Evolutionary conservation across 73 alveolate species (phyloP).

Genomic region (Uronychia setigera): DNA sequence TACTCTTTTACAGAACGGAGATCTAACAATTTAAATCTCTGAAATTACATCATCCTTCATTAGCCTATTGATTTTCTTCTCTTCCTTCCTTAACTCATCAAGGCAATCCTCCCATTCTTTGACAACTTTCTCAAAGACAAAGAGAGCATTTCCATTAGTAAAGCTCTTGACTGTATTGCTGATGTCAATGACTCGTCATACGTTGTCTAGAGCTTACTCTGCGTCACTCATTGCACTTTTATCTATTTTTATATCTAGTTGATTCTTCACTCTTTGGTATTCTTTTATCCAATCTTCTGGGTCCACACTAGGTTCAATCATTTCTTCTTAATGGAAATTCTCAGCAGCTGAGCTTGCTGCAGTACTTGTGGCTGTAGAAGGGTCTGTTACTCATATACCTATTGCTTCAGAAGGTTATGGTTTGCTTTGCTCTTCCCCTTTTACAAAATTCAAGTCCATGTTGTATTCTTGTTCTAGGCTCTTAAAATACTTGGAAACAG

Average conservation of each 20-base stretch:
- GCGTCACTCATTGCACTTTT: not conserved
- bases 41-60: not conserved
- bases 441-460: not conserved
- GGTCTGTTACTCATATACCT: not conserved
- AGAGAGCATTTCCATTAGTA: not conserved
- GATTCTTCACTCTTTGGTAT: constrained; percentile 16
- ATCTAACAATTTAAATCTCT: not conserved
- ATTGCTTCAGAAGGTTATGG: not conserved
- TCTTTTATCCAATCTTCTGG: constrained; percentile 48
- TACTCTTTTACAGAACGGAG: not conserved
- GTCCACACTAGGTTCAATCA: constrained; percentile 21
- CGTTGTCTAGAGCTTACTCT: not conserved
- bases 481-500: not conserved
- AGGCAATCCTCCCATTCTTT: not conserved
- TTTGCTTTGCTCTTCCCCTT: not conserved
- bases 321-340: not conserved
- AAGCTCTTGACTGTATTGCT: not conserved
- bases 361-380: not conserved
- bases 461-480: not conserved
- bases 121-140: not conserved
- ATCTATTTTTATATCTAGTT: not conserved
- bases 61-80: not conserved
- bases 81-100: not conserved
- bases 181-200: not conserved
- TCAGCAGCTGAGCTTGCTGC: not conserved